Percentiles rank a stretch among this genome's conserved stretches.
These are phyloP conservation scores for Gilbertella persicaria DNA, from an alignment of 371 early-diverging fungal species.

Conservation along the genomic window DNA sequence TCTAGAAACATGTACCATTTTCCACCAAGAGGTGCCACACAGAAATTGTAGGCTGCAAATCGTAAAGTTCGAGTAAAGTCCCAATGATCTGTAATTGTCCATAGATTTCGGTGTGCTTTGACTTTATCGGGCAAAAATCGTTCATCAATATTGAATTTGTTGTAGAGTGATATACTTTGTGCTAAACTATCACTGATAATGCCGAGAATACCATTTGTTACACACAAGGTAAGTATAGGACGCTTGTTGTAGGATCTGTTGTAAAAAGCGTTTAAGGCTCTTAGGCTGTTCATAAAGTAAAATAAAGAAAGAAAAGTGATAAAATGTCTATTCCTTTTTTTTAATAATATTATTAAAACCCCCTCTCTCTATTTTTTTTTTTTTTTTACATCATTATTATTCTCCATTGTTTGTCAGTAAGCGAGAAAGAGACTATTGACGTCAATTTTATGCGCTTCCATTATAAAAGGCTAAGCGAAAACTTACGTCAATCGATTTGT, in stretches of 20 bases:
- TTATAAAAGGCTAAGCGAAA: too few relatives aligned
- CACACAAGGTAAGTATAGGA: slow-evolving; percentile 70
- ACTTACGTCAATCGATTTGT: slow-evolving; percentile 28
- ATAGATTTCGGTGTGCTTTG: slow-evolving; percentile 24
- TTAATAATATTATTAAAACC: slow-evolving; percentile 1
- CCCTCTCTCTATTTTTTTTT: slow-evolving; percentile 8
- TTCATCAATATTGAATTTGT: slow-evolving; percentile 18
- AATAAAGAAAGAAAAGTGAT: not conserved
- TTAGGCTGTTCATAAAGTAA: slow-evolving; percentile 29
- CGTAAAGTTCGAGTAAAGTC: slow-evolving; percentile 46
- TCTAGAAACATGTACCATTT: slow-evolving; percentile 77
- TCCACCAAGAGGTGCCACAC: slow-evolving; percentile 73
- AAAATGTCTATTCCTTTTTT: not conserved
- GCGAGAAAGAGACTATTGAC: slow-evolving; percentile 11
- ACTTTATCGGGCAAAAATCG: slow-evolving; percentile 17
- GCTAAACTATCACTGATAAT: slow-evolving; percentile 71
- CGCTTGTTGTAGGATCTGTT: slow-evolving; percentile 52
- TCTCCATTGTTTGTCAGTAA: not conserved
- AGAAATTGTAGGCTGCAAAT: slow-evolving; percentile 73
- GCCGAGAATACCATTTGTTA: slow-evolving; percentile 72
- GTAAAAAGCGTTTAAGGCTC: slow-evolving; percentile 40
- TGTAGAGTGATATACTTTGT: slow-evolving; percentile 53
- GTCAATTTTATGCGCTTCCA: slow-evolving; percentile 17
- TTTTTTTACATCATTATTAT: not conserved
- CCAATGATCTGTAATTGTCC: slow-evolving; percentile 28